phyloP scores from a whole-genome alignment of 768 basidiomycete species.

The Myochromella boudieri region DNA sequence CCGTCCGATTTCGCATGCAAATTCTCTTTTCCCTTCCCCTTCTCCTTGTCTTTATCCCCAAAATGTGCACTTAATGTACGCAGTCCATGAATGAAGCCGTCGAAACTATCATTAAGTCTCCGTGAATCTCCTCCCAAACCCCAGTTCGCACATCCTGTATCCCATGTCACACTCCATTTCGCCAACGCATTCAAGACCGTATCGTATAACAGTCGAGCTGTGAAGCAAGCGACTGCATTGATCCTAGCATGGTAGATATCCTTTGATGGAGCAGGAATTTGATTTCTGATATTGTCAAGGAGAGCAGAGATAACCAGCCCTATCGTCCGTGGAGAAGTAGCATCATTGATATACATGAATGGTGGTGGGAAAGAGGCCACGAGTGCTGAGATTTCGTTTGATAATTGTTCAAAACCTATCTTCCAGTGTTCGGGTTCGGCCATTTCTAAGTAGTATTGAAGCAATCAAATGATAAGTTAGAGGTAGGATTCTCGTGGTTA shows the following conservation, averaged over 20 bases:
- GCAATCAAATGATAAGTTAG: neutral
- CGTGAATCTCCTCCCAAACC: constrained; percentile 32
- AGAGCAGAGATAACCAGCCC: constrained; percentile 39
- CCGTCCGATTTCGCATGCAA: constrained; percentile 17
- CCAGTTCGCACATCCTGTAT: constrained; percentile 64
- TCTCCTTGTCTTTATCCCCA: constrained; percentile 24
- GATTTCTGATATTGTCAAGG: constrained; percentile 24
- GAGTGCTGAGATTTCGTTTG: constrained; percentile 35
- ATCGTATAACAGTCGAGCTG: constrained; percentile 64
- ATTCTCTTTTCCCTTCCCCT: constrained; percentile 21
- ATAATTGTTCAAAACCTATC: constrained; percentile 21
- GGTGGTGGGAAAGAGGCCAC: constrained; percentile 48
- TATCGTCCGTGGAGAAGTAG: constrained; percentile 46
- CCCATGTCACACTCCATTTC: constrained; percentile 56
- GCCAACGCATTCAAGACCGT: constrained; percentile 61
- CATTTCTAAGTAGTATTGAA: neutral
- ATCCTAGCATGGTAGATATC: constrained; percentile 44
- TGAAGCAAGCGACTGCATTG: constrained; percentile 61
- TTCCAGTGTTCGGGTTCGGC: neutral
- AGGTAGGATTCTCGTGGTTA: too few species aligned
- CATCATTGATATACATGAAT: constrained; percentile 69
- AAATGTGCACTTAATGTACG: constrained; percentile 29
- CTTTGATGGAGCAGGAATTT: constrained; percentile 18
- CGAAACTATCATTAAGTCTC: constrained; percentile 64
- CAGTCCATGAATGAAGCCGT: constrained; percentile 71